Evolutionary conservation across 2,329 filamentous ascomycete species (phyloP), one percentile per base, ranked within the genome.

Genomic region (Mycosphaerella arachidis): DNA sequence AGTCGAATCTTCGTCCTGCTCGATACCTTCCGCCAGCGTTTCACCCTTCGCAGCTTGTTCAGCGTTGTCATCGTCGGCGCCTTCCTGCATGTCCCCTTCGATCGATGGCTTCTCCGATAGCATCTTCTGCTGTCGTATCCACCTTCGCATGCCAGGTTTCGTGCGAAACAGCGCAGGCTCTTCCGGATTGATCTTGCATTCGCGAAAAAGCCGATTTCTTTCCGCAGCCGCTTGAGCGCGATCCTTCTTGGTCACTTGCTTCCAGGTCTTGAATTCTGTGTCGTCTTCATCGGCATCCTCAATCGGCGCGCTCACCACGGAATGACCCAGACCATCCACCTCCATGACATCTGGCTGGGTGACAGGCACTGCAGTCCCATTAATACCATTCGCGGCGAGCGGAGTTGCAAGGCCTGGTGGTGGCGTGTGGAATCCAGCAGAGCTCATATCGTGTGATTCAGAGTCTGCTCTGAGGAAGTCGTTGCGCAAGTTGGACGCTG

Each of bases 191-290:
- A 99, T 80, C 69, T 87, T 90, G 50, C 27, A 12, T 68, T 92
- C 89, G 62, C 88, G 89, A 77, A 99, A 96, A 13, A 99, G 83
- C 43, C 89, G 85, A 74, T 92, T 87, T 33, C 94, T 85, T 72
- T 96, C 91, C 64, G 92, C 91, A 60, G 94, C 89, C 56, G 93
- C 86, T 27, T 89, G 79, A 4, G 94, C 94, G 63, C 94, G 87
- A 70, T 96, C 92, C 73, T 94, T 97, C 77, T 97, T 97, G 1
- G 94, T 99, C 45, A 96, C 91, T 75, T 97, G 93, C 78, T 97
- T 99, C 94, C 95, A 99, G 37, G 94, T 90, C 73, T 95, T 96
- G 77, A 94, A 96, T 72, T 97, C 93, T 1, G 84, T 78, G 60
- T 97, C 92, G 68, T 97, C 92, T 67, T 95, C 86, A 66, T 91